Evolutionary conservation across 371 early-diverging fungal genomes (phyloP), one percentile per base, ranked within the genome.

Genomic region (Zancudomyces culisetae): DNA sequence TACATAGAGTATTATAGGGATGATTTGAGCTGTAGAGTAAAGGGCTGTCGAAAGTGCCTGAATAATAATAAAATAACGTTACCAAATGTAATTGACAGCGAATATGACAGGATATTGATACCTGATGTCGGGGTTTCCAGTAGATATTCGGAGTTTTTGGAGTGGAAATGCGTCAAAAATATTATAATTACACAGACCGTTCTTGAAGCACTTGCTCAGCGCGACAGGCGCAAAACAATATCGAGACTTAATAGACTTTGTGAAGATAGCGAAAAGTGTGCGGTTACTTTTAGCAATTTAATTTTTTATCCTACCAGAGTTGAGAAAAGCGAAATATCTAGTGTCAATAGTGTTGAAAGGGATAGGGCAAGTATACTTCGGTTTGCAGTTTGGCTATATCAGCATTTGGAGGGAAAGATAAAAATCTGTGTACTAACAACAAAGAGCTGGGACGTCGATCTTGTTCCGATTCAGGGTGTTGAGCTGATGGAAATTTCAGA

Each of bases 101-200:
- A 20, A 23, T n/a, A n/a, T 27, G 27, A 27, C 18, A n/a, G 26
- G 27, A 42, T 51, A 23, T 4, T 51, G 30, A 42, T 51, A 4
- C 52, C 35, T 19, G 52, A 35, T 8, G n/a, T 51, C 3, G 45
- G 39, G n/a, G 52, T 51, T 3, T n/a, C 52, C 3, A 51, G 52
- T 30, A 51, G 52, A n/a, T 51, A 51, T 30, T 41, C 30, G 18
- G 42, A 26, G 26, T 2, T n/a, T 27, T 10, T 51, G n/a, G 52
- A 51, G 27, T 43, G 42, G 45, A 23, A 26, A 39, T n/a, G 27
- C 18, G 2, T 51, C 3, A 35, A 30, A 43, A 51, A 51, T 26
- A 42, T 51, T 3, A 43, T 51, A 21, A 23, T 51, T 3, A n/a
- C 52, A n/a, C 52, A 51, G 35, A 51, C 52, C n/a, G 35, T 51